phyloP scores from a whole-genome alignment of 805 yeast species.

The Zygotorulaspora florentina region DNA sequence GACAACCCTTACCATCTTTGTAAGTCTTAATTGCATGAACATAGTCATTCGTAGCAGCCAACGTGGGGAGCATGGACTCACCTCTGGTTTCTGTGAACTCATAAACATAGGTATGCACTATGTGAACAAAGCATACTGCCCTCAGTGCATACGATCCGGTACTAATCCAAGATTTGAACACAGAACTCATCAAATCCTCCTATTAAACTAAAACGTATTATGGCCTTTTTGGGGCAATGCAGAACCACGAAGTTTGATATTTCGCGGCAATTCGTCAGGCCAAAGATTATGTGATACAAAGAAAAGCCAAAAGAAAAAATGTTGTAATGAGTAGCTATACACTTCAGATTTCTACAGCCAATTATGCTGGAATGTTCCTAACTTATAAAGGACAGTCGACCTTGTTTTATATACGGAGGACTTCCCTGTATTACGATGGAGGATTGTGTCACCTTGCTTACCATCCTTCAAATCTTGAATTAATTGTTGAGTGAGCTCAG shows the following conservation, averaged over 20 bases:
- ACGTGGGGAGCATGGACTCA: slow-evolving; percentile 92
- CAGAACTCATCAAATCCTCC: not conserved
- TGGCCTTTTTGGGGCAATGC: not conserved
- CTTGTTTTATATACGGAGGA: slow-evolving; percentile 2
- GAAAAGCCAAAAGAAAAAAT: too few species aligned
- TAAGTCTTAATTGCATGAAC: slow-evolving; percentile 69
- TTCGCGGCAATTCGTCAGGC: too few species aligned
- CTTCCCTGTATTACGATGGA: not conserved
- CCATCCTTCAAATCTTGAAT: slow-evolving; percentile 16
- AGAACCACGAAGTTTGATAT: not conserved
- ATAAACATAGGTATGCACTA: slow-evolving; percentile 59
- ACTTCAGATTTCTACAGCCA: slow-evolving; percentile 5
- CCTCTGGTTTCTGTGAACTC: slow-evolving; percentile 84
- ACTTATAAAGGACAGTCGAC: slow-evolving; percentile 3
- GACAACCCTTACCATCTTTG: slow-evolving; percentile 58
- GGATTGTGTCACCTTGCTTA: slow-evolving; percentile 12
- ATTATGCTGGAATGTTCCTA: slow-evolving; percentile 4
- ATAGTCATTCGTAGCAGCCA: slow-evolving; percentile 68
- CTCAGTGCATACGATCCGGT: slow-evolving; percentile 50
- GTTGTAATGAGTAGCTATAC: not conserved
- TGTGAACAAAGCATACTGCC: slow-evolving; percentile 62
- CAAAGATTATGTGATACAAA: too few species aligned
- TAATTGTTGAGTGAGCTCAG: slow-evolving; percentile 10
- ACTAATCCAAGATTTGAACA: slow-evolving; percentile 14
- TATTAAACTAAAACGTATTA: not conserved